These are phyloP conservation scores for Brassica juncea DNA, from an alignment of 345 rosid genomes.

Conservation along the genomic window DNA sequence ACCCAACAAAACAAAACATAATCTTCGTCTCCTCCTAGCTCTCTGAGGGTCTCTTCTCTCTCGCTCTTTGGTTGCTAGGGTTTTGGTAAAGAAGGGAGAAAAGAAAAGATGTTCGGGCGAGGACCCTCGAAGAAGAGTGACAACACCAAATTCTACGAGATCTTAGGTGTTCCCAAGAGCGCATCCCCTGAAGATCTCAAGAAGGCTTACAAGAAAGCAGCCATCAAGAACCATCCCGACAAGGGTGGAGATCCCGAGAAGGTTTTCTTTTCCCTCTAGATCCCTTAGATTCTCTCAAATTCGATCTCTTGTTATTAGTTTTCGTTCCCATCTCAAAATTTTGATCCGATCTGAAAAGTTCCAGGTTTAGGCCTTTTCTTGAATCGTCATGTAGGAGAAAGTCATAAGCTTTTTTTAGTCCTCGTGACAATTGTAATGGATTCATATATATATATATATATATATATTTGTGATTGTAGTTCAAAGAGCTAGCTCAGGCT, in stretches of 20 bases:
- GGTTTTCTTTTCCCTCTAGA: background rate
- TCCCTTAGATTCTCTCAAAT: no score
- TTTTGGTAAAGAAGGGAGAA: no score
- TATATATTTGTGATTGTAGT: conserved; percentile 4
- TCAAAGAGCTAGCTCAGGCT: conserved; percentile 88
- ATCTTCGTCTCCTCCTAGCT: no score
- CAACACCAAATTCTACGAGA: conserved; percentile 76
- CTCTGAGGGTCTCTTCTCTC: no score
- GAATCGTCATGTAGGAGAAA: no score
- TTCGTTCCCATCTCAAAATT: background rate
- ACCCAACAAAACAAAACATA: no score
- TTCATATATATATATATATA: no score
- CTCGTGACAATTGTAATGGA: no score
- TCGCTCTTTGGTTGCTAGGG: no score
- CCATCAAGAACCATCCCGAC: conserved; percentile 92
- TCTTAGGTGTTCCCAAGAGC: conserved; percentile 75
- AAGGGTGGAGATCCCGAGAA: conserved; percentile 85
- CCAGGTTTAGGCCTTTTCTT: no score
- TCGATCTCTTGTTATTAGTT: no score
- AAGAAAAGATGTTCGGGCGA: conserved; percentile 69
- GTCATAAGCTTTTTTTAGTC: no score
- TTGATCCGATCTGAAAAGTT: conserved; percentile 33
- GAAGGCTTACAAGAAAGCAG: conserved; percentile 88
- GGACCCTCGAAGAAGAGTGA: conserved; percentile 76
- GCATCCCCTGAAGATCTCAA: conserved; percentile 84